These are phyloP conservation scores for Rhizomucor pusillus DNA, from an alignment of 371 early-diverging fungal species.

Conservation along the genomic window DNA sequence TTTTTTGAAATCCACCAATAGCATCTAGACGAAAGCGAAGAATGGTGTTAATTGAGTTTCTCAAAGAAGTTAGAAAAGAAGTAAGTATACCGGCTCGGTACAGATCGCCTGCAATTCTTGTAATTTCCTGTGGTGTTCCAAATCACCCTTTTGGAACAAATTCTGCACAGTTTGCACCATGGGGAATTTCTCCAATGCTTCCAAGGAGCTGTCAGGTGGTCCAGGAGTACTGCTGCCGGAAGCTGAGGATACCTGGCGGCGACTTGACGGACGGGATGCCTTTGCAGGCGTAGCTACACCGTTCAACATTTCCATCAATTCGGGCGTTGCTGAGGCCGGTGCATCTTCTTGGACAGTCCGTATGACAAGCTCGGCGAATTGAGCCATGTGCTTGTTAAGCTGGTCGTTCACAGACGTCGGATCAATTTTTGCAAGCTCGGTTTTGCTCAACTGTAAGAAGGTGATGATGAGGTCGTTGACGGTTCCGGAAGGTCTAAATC, in stretches of 20 bases:
- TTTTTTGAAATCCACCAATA: slow-evolving; percentile 44
- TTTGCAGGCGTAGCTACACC: slow-evolving; percentile 20
- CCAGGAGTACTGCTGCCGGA: slow-evolving; percentile 11
- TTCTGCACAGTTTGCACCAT: slow-evolving; percentile 45
- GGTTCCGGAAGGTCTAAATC: slow-evolving; percentile 30
- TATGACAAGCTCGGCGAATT: slow-evolving; percentile 37
- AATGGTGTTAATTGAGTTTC: background rate
- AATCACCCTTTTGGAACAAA: slow-evolving; percentile 38
- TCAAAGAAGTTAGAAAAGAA: background rate
- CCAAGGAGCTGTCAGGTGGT: slow-evolving; percentile 21
- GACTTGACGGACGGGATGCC: slow-evolving; percentile 12
- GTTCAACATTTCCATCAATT: slow-evolving; percentile 33
- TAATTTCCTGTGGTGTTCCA: slow-evolving; percentile 37
- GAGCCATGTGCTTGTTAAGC: slow-evolving; percentile 28
- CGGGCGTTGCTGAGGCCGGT: slow-evolving; percentile 33
- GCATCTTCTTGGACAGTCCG: slow-evolving; percentile 40
- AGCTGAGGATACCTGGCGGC: slow-evolving; percentile 15
- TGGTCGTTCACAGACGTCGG: slow-evolving; percentile 25
- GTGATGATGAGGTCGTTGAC: slow-evolving; percentile 36
- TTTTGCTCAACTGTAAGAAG: slow-evolving; percentile 34
- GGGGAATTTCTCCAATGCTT: slow-evolving; percentile 37
- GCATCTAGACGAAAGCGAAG: slow-evolving; percentile 21
- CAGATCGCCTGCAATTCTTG: slow-evolving; percentile 41
- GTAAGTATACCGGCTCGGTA: slow-evolving; percentile 45
- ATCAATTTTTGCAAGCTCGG: slow-evolving; percentile 20